Percentiles rank a stretch among this genome's conserved stretches.
Evolutionary conservation across 345 rosid genomes (phyloP).

Genomic region (Bruguiera gymnorhiza): DNA sequence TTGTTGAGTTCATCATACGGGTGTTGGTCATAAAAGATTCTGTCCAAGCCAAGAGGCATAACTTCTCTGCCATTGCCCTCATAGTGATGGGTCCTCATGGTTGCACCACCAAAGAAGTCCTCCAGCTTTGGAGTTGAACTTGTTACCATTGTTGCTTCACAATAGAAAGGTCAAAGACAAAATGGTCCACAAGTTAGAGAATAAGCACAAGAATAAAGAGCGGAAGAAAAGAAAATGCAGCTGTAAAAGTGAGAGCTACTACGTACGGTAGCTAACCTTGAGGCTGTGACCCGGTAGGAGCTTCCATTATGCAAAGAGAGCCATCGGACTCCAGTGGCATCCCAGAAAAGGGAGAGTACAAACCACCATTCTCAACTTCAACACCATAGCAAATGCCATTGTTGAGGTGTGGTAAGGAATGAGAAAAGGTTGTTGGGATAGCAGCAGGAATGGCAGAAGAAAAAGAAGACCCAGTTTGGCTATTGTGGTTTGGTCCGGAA

Average conservation of each 20-base stretch:
- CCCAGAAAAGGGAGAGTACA: slow-evolving; percentile 54
- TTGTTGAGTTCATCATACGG: slow-evolving; percentile 36
- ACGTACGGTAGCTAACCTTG: slow-evolving; percentile 41
- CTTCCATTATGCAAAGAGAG: slow-evolving; percentile 89
- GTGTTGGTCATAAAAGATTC: slow-evolving; percentile 47
- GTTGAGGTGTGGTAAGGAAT: slow-evolving; percentile 33
- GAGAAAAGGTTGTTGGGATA: slow-evolving; percentile 34
- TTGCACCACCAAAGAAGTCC: slow-evolving; percentile 74
- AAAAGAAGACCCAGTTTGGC: slow-evolving; percentile 25
- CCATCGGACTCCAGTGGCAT: slow-evolving; percentile 97
- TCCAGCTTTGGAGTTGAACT: slow-evolving; percentile 77
- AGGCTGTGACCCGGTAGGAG: slow-evolving; percentile 66
- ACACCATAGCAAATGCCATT: slow-evolving; percentile 54
- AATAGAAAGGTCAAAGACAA: slow-evolving; percentile 27
- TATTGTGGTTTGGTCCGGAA: slow-evolving; percentile 15
- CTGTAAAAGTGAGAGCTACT: background rate
- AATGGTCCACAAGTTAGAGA: slow-evolving; percentile 16
- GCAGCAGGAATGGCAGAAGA: slow-evolving; percentile 33
- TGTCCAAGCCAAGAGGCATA: slow-evolving; percentile 75
- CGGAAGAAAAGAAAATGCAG: slow-evolving; percentile 19
- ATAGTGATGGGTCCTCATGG: slow-evolving; percentile 71
- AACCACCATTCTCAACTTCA: slow-evolving; percentile 37
- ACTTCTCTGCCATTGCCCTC: slow-evolving; percentile 55
- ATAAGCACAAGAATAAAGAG: slow-evolving; percentile 21
- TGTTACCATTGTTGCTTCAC: slow-evolving; percentile 45